Evolutionary conservation across 805 yeast species (phyloP).

Genomic region (Spathaspora sp.): DNA sequence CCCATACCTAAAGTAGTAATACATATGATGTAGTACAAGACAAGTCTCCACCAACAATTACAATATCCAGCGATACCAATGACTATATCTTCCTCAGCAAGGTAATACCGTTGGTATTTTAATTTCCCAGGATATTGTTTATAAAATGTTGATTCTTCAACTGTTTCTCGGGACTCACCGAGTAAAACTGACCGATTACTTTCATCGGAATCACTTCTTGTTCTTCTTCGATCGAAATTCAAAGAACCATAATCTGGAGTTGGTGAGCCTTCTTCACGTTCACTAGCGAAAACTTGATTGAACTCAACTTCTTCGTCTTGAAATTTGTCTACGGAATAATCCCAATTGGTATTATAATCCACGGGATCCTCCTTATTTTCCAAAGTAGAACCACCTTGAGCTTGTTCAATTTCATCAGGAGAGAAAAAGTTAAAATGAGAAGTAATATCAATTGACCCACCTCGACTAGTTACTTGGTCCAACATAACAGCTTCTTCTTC

Average conservation of each 20-base stretch:
- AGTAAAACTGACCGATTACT: slow-evolving; percentile 9
- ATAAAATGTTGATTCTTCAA: slow-evolving; percentile 15
- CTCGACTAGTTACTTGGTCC: slow-evolving; percentile 5
- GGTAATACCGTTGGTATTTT: slow-evolving; percentile 75
- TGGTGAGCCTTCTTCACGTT: not conserved
- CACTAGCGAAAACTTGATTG: slow-evolving; percentile 1
- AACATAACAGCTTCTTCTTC: slow-evolving; percentile 19
- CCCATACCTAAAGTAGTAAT: slow-evolving; percentile 64
- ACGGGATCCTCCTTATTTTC: slow-evolving; percentile 54
- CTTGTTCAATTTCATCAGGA: slow-evolving; percentile 75
- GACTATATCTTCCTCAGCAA: slow-evolving; percentile 93
- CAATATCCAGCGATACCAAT: slow-evolving; percentile 90
- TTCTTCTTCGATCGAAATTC: slow-evolving; percentile 23
- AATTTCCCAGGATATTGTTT: slow-evolving; percentile 32
- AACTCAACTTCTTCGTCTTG: slow-evolving; percentile 15
- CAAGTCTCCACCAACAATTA: slow-evolving; percentile 44
- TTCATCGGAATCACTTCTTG: slow-evolving; percentile 12
- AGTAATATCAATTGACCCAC: slow-evolving; percentile 19
- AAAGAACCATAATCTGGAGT: slow-evolving; percentile 24
- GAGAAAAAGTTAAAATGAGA: slow-evolving; percentile 75
- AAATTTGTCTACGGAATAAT: slow-evolving; percentile 50
- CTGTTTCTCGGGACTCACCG: slow-evolving; percentile 15
- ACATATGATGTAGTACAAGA: slow-evolving; percentile 53
- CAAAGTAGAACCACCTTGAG: slow-evolving; percentile 82
- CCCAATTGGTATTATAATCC: slow-evolving; percentile 77